phyloP scores from a whole-genome alignment of 257 asterid genomes.

The Jacaranda copaia region DNA sequence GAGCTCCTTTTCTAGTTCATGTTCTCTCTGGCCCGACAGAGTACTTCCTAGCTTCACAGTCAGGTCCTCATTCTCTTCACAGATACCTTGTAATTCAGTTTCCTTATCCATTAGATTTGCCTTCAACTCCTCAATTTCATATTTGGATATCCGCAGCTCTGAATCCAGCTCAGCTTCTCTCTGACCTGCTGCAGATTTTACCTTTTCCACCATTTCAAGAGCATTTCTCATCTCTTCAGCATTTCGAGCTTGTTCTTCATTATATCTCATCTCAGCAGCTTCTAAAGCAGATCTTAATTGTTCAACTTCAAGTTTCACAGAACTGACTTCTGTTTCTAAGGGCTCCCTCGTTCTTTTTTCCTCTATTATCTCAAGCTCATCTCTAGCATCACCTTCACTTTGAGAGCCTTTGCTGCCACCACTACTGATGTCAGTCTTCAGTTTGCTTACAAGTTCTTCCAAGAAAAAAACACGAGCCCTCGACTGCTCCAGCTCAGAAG shows the following conservation, averaged over 20 bases:
- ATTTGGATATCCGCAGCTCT: constrained; percentile 49
- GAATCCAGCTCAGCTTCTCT: constrained; percentile 65
- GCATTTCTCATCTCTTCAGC: constrained; percentile 55
- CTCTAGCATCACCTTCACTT: not conserved
- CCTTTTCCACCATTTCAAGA: constrained; percentile 57
- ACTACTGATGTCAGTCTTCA: constrained; percentile 43
- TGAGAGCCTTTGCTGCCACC: constrained; percentile 24
- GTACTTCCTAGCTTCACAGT: constrained; percentile 48
- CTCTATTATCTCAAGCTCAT: constrained; percentile 7
- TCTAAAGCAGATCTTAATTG: constrained; percentile 65
- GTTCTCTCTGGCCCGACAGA: constrained; percentile 43
- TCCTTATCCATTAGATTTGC: constrained; percentile 92
- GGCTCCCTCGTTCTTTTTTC: constrained; percentile 27
- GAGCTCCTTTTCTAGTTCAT: constrained; percentile 62
- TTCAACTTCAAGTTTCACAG: constrained; percentile 61
- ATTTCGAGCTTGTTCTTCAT: constrained; percentile 60
- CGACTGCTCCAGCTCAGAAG: constrained; percentile 71
- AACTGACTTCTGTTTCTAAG: constrained; percentile 47
- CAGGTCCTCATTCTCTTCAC: constrained; percentile 82
- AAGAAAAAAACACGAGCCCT: constrained; percentile 63
- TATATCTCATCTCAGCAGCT: constrained; percentile 66
- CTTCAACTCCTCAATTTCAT: constrained; percentile 76
- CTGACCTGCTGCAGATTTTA: constrained; percentile 51
- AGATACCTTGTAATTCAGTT: constrained; percentile 82
- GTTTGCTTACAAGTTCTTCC: constrained; percentile 69